A percentile compares a stretch with the other conserved stretches of the same genome.
phyloP scores from a whole-genome alignment of 192 early-diverging fungal species.

The Phlyctochytrium arcticum region DNA sequence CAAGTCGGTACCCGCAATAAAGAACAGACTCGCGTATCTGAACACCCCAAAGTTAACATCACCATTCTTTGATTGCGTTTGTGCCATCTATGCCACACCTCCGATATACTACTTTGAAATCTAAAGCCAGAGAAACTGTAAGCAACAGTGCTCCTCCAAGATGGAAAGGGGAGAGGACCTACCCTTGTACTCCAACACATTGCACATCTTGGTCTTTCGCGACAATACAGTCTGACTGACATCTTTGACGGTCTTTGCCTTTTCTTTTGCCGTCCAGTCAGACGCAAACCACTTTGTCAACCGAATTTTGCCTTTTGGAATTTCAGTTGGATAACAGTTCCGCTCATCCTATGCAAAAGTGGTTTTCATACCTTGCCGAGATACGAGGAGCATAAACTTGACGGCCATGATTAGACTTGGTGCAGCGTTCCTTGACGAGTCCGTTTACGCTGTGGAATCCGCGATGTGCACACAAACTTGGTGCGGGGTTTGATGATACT shows the following conservation, averaged over 20 bases:
- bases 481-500: too few species aligned
- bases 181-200: conserved; percentile 96
- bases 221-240: conserved; percentile 84
- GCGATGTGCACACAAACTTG: too few species aligned
- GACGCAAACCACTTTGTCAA: conserved; percentile 57
- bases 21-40: conserved; percentile 95
- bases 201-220: conserved; percentile 93
- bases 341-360: not conserved
- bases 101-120: conserved; percentile 77
- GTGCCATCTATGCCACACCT: conserved; percentile 33
- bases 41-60: not conserved
- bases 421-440: too few species aligned
- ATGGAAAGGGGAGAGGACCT: not conserved
- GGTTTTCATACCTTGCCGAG: conserved; percentile 37
- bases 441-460: too few species aligned
- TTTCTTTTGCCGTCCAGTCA: conserved; percentile 77
- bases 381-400: conserved; percentile 50
- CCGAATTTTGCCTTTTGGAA: conserved; percentile 40
- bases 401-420: conserved; percentile 33
- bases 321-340: not conserved
- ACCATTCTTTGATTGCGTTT: not conserved
- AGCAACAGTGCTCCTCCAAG: not conserved
- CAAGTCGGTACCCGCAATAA: conserved; percentile 89
- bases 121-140: too few species aligned
- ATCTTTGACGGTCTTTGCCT: conserved; percentile 90